A percentile compares a stretch with the other conserved stretches of the same genome.
These are phyloP conservation scores for Torulaspora franciscae DNA, from an alignment of 805 yeast genomes.

Conservation along the genomic window DNA sequence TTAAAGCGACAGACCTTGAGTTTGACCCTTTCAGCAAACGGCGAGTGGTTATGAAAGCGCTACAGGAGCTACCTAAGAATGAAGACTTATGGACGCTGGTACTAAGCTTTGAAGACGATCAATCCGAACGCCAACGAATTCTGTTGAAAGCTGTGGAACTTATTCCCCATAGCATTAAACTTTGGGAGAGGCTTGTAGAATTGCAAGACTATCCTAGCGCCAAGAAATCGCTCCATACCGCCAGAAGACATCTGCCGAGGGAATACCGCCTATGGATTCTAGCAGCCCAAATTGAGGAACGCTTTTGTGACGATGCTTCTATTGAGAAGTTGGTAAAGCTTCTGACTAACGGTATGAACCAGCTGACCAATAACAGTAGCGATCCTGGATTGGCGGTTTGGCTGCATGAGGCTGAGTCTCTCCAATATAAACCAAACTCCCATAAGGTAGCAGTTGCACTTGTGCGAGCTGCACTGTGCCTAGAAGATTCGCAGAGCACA, in stretches of 20 bases:
- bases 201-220: slow-evolving; percentile 45
- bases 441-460: slow-evolving; percentile 50
- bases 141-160: slow-evolving; percentile 62
- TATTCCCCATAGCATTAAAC: slow-evolving; percentile 55
- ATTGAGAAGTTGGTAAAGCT: slow-evolving; percentile 29
- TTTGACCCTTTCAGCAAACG: slow-evolving; percentile 48
- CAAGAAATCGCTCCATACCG: slow-evolving; percentile 50
- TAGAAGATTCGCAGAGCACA: slow-evolving; percentile 29
- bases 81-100: slow-evolving; percentile 65
- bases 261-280: slow-evolving; percentile 60
- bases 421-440: slow-evolving; percentile 45
- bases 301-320: slow-evolving; percentile 41
- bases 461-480: slow-evolving; percentile 39
- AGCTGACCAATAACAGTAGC: slow-evolving; percentile 42
- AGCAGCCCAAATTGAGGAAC: slow-evolving; percentile 63
- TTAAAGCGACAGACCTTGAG: slow-evolving; percentile 64
- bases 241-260: slow-evolving; percentile 50
- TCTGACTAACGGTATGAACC: slow-evolving; percentile 42
- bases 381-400: slow-evolving; percentile 43
- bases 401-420: slow-evolving; percentile 50
- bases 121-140: slow-evolving; percentile 47
- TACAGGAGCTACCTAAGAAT: slow-evolving; percentile 57
- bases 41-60: slow-evolving; percentile 61
- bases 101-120: slow-evolving; percentile 53
- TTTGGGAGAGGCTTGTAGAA: slow-evolving; percentile 60